Evolutionary conservation across 2,329 filamentous ascomycete species (phyloP), one percentile per base, ranked within the genome.

Genomic region (Colletotrichum horii): DNA sequence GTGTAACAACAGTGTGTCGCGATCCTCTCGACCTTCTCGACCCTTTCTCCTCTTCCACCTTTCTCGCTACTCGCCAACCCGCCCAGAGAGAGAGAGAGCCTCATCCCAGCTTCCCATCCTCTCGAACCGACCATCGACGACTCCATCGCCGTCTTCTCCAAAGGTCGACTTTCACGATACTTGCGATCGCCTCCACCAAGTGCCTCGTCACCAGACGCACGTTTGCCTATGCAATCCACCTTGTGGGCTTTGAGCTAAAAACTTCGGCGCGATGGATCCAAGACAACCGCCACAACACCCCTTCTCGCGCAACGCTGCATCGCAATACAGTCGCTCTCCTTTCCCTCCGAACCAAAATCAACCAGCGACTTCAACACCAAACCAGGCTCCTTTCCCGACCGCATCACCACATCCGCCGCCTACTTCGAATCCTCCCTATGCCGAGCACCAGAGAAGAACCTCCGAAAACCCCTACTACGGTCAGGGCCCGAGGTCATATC

Each of bases 401-500:
- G 61, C 69, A 34, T 56, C 71, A 28, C 71, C 76, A 38, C 76
- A 68, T 24, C 76, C 74, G 15, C 68, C 74, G 60, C 19, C 43
- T 52, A 52, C 69, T 14, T 74, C 77, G 61, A 76, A 76, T 71
- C 74, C 80, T 78, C 80, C 82, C 71, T 83, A 84, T 80, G 80
- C 79, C 72, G 78, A 79, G 75, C 82, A 82, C 74, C 81, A 82
- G 75, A 84, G 85, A 77, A 84, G 84, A 77, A 83, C 84, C 26
- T 87, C 87, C 78, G 87, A 88, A 78, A 83, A 86, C n/a, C 80
- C 83, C 64, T 88, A 84, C 78, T 85, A 85, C 76, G 76, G 83
- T n/a, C 80, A 83, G 64, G 78, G 78, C 22, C 80, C 83, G 64
- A 83, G 83, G 75, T 78, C 82, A 15, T 85, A 84, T 58, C 79